Evolutionary conservation across 1,284 basidiomycete genomes (phyloP), one percentile per base, ranked within the genome.

Genomic region (Ustilago loliicola): DNA sequence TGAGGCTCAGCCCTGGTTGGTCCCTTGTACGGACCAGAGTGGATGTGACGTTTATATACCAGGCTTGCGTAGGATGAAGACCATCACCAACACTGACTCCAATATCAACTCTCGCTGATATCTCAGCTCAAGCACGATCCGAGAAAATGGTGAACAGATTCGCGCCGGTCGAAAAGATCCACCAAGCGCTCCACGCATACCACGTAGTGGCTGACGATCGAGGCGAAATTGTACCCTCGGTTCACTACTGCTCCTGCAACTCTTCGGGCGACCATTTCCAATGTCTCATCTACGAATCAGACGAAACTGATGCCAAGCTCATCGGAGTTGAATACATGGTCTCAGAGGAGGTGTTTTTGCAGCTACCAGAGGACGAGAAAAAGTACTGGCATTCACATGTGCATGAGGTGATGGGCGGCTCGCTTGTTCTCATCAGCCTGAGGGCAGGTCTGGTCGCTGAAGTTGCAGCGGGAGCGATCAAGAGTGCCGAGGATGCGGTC

Each of bases 301-400:
- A 88, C 42, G 80, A 85, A 48, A 83, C 87, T 2, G 86, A 88
- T 60, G 89, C 89, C 9, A 87, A 87, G 51, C 85, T 90, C 52
- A 89, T 90, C 66, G 89, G 89, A 0, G 88, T 90, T 52, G 90
- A 90, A 79, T 90, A 90, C 72, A 88, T 90, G 63, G 86, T 90
- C 30, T 84, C 87, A 3, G 88, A 89, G 61, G 38, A 87, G 83
- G 71, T 88, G 19, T 90, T 90, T 81, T 72, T 83, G 34, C 72
- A 81, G 0, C 86, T 91, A 0, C 85, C 88, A 0, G 71, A 83
- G 17, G 88, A 89, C 21, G 90, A 90, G 85, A 89, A 89, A 79
- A 87, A 83, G 68, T 89, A 87, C 67, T 90, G 89, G 89, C 90
- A 90, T 71, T 89, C 88, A 13, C 89, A 89, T 74, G 86, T 87